Evolutionary conservation across 306 rosid genomes (phyloP).

Genomic region (Nissolia schottii): DNA sequence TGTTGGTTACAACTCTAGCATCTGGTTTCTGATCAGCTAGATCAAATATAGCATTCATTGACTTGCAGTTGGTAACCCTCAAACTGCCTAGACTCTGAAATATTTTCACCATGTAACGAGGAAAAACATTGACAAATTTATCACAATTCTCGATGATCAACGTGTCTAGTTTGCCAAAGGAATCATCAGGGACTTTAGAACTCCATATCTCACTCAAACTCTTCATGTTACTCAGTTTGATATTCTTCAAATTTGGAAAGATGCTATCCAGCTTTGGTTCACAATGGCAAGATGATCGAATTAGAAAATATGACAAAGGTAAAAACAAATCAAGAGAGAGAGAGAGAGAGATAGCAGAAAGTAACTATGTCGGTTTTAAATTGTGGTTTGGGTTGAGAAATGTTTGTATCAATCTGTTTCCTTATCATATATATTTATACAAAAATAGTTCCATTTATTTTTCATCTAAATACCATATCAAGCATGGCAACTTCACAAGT

Average conservation of each 20-base stretch:
- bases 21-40: not conserved
- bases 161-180: not conserved
- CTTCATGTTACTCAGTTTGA: not conserved
- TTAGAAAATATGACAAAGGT: not conserved
- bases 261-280: not conserved
- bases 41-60: not conserved
- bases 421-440: too few relatives aligned
- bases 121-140: not conserved
- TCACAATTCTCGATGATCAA: not conserved
- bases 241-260: slow-evolving; percentile 17
- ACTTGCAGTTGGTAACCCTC: slow-evolving; percentile 7
- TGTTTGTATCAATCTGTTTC: not conserved
- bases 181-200: not conserved
- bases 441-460: too few relatives aligned
- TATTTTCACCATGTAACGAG: not conserved
- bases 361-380: not conserved
- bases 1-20: too few relatives aligned
- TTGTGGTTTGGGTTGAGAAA: not conserved
- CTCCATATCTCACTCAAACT: slow-evolving; percentile 1
- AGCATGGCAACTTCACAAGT: too few relatives aligned
- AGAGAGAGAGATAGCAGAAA: too few relatives aligned
- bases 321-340: not conserved
- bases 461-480: too few relatives aligned
- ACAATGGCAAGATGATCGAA: not conserved
- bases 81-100: not conserved